A percentile compares a stretch with the other conserved stretches of the same genome.
phyloP scores from a whole-genome alignment of 208 protist genomes.

The Leishmania braziliensis region DNA sequence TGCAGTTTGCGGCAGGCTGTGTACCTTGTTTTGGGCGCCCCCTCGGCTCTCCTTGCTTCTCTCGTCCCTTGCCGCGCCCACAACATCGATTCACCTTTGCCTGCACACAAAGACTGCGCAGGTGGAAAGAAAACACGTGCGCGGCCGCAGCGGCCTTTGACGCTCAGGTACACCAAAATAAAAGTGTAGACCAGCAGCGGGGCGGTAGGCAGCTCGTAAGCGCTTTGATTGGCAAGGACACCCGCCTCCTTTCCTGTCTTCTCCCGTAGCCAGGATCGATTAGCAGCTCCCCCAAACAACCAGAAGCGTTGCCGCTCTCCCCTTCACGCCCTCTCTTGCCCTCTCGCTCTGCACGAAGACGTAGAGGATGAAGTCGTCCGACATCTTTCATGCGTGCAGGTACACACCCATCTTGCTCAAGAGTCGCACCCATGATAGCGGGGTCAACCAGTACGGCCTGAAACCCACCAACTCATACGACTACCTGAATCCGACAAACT shows the following conservation, averaged over 20 bases:
- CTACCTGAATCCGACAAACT: slow-evolving; percentile 88
- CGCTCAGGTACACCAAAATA: neutral
- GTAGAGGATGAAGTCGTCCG: slow-evolving; percentile 61
- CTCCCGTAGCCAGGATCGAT: neutral
- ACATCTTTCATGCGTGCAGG: slow-evolving; percentile 68
- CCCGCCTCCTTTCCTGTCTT: neutral
- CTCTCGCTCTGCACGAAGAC: neutral
- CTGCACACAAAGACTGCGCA: neutral
- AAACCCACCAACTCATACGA: slow-evolving; percentile 81
- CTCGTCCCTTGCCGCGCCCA: neutral
- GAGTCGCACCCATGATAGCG: slow-evolving; percentile 63
- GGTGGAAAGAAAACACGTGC: neutral
- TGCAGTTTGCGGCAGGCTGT: neutral
- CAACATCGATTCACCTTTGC: slow-evolving; percentile 2
- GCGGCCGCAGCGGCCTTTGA: neutral
- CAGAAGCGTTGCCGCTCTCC: neutral
- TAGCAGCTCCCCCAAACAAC: neutral
- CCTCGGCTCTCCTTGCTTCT: neutral
- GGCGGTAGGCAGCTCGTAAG: neutral
- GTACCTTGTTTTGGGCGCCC: neutral
- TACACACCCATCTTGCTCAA: slow-evolving; percentile 73
- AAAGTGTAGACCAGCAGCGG: neutral
- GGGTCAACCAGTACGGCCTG: slow-evolving; percentile 75
- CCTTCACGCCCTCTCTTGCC: neutral
- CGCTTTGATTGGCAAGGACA: neutral